Evolutionary conservation across 2,329 filamentous ascomycete genomes (phyloP).

Genomic region (Mollisiaceae sp.): DNA sequence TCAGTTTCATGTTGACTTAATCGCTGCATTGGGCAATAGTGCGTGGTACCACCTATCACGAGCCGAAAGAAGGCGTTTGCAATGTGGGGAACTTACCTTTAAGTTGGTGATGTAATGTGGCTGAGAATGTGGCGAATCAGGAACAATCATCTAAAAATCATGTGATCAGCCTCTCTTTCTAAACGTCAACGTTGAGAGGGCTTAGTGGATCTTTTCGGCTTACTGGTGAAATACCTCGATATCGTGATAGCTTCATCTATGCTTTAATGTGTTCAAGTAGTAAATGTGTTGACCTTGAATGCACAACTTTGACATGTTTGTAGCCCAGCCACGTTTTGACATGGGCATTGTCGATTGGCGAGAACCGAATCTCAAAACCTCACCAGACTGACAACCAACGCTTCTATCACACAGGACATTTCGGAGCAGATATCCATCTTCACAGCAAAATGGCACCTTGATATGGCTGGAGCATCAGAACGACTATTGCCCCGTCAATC

Average conservation of each 20-base stretch:
- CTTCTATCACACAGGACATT: background rate
- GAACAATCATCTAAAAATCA: background rate
- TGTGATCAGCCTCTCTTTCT: background rate
- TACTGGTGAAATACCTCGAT: background rate
- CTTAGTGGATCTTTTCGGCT: background rate
- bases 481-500: background rate
- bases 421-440: background rate
- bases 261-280: background rate
- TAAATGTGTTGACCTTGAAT: background rate
- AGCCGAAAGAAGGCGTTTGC: background rate
- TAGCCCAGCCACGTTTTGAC: slow-evolving; percentile 2
- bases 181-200: background rate
- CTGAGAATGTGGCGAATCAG: background rate
- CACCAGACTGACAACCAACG: background rate
- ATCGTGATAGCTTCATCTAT: background rate
- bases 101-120: background rate
- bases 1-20: background rate
- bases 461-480: background rate
- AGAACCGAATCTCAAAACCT: background rate
- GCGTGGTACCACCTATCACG: background rate
- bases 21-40: background rate
- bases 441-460: background rate
- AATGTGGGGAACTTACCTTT: background rate
- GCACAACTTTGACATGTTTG: background rate
- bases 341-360: background rate